A percentile compares a stretch with the other conserved stretches of the same genome.
These are phyloP conservation scores for Suillus occidentalis DNA, from an alignment of 768 basidiomycete genomes.

Conservation along the genomic window DNA sequence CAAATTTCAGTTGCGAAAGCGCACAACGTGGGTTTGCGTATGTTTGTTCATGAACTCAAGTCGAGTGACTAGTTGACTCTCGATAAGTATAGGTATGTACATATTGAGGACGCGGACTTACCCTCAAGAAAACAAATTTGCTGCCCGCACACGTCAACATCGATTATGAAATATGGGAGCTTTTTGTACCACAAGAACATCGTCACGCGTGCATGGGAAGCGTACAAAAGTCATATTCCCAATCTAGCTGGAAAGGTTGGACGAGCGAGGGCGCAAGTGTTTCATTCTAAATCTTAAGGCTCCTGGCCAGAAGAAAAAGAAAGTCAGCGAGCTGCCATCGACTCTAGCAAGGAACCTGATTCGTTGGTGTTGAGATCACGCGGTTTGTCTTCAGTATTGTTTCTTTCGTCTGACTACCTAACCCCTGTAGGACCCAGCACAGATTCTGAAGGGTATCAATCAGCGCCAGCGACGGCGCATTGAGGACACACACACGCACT, in stretches of 20 bases:
- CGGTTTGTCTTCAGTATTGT: background rate
- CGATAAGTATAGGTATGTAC: too few species aligned
- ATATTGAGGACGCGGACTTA: background rate
- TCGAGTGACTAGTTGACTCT: too few species aligned
- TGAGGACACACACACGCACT: background rate
- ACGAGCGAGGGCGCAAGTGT: background rate
- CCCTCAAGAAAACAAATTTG: too few species aligned
- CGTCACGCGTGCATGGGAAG: too few species aligned
- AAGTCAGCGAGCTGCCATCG: background rate
- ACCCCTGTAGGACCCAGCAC: background rate
- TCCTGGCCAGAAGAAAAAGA: background rate
- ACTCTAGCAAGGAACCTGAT: background rate
- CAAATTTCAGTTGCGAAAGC: background rate
- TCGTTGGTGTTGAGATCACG: background rate
- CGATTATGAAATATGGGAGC: too few species aligned
- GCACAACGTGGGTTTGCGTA: background rate
- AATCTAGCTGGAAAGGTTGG: background rate
- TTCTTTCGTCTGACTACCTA: background rate
- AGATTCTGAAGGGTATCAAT: background rate
- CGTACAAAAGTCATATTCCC: background rate
- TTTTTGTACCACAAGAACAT: background rate
- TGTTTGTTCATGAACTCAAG: background rate
- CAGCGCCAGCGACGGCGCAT: background rate
- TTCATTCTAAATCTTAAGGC: background rate
- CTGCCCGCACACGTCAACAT: too few species aligned